These are phyloP conservation scores for Colletotrichum zoysiae DNA, from an alignment of 2,329 filamentous ascomycete species.

Conservation along the genomic window DNA sequence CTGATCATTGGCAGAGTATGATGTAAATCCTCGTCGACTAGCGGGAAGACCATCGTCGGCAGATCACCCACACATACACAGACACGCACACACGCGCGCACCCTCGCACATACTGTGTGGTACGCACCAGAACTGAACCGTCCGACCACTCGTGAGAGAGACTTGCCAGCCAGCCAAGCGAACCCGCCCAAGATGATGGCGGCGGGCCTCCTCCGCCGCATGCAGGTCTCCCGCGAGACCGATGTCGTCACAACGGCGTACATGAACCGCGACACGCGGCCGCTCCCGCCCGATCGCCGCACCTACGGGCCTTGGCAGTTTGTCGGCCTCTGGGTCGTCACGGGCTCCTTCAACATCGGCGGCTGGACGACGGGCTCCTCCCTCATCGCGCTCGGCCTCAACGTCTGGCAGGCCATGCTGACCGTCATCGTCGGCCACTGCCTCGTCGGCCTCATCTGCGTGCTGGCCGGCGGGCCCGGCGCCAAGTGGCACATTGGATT, in stretches of 20 bases:
- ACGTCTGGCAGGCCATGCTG: slow-evolving; percentile 48
- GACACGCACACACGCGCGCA: background rate
- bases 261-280: slow-evolving; percentile 49
- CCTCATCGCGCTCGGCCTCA: slow-evolving; percentile 47
- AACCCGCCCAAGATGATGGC: slow-evolving; percentile 13
- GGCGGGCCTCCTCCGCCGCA: slow-evolving; percentile 34
- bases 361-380: slow-evolving; percentile 51
- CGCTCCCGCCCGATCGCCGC: slow-evolving; percentile 47
- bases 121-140: background rate
- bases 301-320: slow-evolving; percentile 51
- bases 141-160: background rate
- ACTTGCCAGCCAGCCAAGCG: background rate
- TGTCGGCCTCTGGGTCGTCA: slow-evolving; percentile 50
- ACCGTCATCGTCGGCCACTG: slow-evolving; percentile 45
- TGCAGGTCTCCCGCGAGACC: slow-evolving; percentile 45
- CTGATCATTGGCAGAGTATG: slow-evolving; percentile 6
- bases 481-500: slow-evolving; percentile 49
- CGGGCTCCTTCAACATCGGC: slow-evolving; percentile 51
- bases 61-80: background rate
- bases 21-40: background rate
- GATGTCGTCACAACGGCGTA: slow-evolving; percentile 45
- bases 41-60: background rate
- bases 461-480: slow-evolving; percentile 46
- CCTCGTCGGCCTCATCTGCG: slow-evolving; percentile 46
- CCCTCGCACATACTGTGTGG: background rate